These are phyloP conservation scores for Termitomyces sp. DNA, from an alignment of 768 basidiomycete genomes.

Conservation along the genomic window DNA sequence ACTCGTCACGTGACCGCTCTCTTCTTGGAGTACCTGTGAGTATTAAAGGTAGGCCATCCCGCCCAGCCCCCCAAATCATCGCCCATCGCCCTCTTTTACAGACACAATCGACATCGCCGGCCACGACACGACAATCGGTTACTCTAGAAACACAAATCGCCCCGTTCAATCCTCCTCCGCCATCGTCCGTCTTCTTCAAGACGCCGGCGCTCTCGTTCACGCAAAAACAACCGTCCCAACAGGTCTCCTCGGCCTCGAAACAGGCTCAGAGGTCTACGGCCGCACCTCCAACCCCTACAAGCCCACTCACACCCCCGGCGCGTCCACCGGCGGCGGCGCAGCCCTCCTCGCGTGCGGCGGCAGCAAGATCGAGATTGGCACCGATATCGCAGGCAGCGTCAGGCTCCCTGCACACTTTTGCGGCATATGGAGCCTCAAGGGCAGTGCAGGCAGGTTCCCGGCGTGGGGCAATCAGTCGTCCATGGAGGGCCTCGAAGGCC, in stretches of 20 bases:
- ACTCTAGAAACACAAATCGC: conserved; percentile 40
- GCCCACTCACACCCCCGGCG: conserved; percentile 45
- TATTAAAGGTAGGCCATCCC: conserved; percentile 57
- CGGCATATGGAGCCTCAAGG: conserved; percentile 61
- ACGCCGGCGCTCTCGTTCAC: conserved; percentile 58
- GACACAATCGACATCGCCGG: conserved; percentile 48
- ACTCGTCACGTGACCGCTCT: conserved; percentile 33
- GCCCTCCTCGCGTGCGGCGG: conserved; percentile 64
- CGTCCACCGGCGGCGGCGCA: conserved; percentile 66
- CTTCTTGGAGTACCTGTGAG: conserved; percentile 66
- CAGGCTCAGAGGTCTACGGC: conserved; percentile 56
- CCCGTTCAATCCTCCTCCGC: conserved; percentile 44
- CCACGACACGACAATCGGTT: conserved; percentile 58
- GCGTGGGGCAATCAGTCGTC: conserved; percentile 39
- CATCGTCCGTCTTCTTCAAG: conserved; percentile 49
- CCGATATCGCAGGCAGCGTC: conserved; percentile 70
- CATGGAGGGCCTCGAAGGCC: conserved; percentile 50
- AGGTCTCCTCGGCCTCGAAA: conserved; percentile 52
- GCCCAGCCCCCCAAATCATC: too few relatives aligned
- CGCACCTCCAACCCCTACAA: conserved; percentile 60
- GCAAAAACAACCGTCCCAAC: conserved; percentile 60
- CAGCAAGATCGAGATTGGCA: conserved; percentile 62
- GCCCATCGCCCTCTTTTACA: too few relatives aligned
- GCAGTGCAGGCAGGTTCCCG: conserved; percentile 54
- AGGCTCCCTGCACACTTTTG: conserved; percentile 71